These are phyloP conservation scores for Meripilus lineatus DNA, from an alignment of 1,284 basidiomycete species.

Conservation along the genomic window DNA sequence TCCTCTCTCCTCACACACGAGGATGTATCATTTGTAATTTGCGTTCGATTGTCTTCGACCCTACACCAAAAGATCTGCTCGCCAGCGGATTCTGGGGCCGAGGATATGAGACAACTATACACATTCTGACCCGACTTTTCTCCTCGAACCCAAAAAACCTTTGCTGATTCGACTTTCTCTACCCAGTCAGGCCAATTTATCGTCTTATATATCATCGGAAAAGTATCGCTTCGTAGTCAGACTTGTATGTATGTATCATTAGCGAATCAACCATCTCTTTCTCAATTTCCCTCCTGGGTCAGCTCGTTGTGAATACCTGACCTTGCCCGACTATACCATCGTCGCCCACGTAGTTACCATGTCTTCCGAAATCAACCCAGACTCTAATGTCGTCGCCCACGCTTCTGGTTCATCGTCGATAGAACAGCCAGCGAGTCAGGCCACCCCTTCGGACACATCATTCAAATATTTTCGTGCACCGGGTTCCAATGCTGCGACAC, in stretches of 20 bases:
- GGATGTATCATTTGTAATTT: constrained; percentile 73
- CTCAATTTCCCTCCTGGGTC: constrained; percentile 10
- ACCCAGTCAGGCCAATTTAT: not conserved
- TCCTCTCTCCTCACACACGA: no score
- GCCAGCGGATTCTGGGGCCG: constrained; percentile 66
- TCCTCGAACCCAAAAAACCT: not conserved
- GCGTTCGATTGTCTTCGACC: constrained; percentile 66
- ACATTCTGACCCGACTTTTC: constrained; percentile 36
- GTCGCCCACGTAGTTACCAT: not conserved
- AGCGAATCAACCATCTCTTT: constrained; percentile 13
- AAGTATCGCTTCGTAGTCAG: no score
- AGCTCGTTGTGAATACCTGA: not conserved
- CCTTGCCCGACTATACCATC: not conserved
- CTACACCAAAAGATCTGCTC: constrained; percentile 64
- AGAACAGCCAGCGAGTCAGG: not conserved
- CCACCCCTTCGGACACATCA: not conserved
- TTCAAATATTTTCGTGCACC: not conserved
- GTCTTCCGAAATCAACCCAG: not conserved
- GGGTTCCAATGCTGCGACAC: not conserved
- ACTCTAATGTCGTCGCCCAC: no score
- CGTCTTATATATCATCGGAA: not conserved
- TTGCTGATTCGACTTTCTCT: constrained; percentile 2
- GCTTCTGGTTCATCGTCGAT: no score
- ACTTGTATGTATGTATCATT: constrained; percentile 14
- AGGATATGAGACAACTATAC: constrained; percentile 63